A percentile compares a stretch with the other conserved stretches of the same genome.
phyloP scores from a whole-genome alignment of 768 basidiomycete genomes.

The Daedalea quercina region DNA sequence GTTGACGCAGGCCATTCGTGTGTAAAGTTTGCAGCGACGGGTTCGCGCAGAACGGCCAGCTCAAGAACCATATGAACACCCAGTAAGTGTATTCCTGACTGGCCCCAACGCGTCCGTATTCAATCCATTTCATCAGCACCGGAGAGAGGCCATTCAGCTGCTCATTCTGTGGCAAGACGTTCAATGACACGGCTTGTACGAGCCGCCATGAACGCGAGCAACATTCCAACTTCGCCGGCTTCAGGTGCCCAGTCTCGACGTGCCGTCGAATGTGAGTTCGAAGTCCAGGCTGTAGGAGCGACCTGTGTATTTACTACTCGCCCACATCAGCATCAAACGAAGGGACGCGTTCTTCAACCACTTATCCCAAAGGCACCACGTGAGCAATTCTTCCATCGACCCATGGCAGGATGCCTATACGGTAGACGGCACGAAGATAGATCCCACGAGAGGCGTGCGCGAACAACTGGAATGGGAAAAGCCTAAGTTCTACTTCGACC shows the following conservation, averaged over 20 bases:
- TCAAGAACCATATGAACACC: slow-evolving; percentile 57
- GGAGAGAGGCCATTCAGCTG: slow-evolving; percentile 41
- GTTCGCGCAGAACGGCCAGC: slow-evolving; percentile 53
- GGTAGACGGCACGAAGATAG: no score
- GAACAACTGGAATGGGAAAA: no score
- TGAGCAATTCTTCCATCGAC: no score
- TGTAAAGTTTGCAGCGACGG: slow-evolving; percentile 47
- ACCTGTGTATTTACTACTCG: no score
- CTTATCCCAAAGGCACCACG: no score
- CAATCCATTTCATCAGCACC: slow-evolving; percentile 14
- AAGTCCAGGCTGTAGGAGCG: no score
- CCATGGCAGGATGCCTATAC: no score
- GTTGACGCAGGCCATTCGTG: slow-evolving; percentile 36
- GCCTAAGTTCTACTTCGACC: no score
- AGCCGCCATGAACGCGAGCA: slow-evolving; percentile 9
- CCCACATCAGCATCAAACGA: no score
- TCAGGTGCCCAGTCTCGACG: slow-evolving; percentile 29
- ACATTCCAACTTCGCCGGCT: slow-evolving; percentile 2
- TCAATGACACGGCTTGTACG: slow-evolving; percentile 10
- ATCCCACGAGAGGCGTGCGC: no score
- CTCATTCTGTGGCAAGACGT: not conserved
- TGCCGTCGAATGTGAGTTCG: not conserved
- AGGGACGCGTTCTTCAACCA: no score
- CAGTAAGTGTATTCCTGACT: slow-evolving; percentile 48
- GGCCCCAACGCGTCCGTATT: not conserved